Percentiles rank a stretch among this genome's conserved stretches.
Evolutionary conservation across 176 grass and related monocot species (phyloP).

Genomic region (Pharus latifolius): DNA sequence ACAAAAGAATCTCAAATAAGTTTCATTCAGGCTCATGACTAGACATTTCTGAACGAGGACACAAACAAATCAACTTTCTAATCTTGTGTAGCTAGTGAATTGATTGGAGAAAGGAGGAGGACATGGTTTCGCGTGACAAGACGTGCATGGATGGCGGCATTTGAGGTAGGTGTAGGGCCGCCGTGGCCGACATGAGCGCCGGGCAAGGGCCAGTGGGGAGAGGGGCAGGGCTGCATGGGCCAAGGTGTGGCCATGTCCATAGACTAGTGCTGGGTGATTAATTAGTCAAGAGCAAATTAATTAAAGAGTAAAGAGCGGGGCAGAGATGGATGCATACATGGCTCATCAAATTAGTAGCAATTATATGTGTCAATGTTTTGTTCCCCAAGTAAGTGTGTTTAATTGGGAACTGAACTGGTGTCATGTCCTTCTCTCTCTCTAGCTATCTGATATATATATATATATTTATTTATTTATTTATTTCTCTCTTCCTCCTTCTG

Average conservation of each 20-base stretch:
- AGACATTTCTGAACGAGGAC: too few species aligned
- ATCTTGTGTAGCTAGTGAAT: too few species aligned
- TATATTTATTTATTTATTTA: background rate
- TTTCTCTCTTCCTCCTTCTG: background rate
- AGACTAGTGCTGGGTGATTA: too few species aligned
- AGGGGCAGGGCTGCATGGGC: constrained; percentile 4
- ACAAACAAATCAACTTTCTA: too few species aligned
- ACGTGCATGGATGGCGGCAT: constrained; percentile 6
- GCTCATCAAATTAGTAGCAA: too few species aligned
- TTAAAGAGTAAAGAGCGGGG: too few species aligned
- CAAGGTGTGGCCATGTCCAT: constrained; percentile 19
- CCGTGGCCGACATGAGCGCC: constrained; percentile 21
- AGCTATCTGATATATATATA: background rate
- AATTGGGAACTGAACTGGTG: background rate
- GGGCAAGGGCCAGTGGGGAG: background rate
- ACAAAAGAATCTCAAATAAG: too few species aligned
- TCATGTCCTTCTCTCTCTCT: background rate
- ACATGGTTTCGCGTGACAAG: background rate
- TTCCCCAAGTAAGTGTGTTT: background rate
- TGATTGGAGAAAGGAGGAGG: constrained; percentile 5
- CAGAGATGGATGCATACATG: too few species aligned
- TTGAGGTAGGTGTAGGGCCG: constrained; percentile 4
- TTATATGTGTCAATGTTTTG: background rate
- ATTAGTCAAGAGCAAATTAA: too few species aligned
- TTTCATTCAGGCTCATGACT: too few species aligned